phyloP scores from a whole-genome alignment of 2,329 filamentous ascomycete species.

The Blastomyces emzantsi region DNA sequence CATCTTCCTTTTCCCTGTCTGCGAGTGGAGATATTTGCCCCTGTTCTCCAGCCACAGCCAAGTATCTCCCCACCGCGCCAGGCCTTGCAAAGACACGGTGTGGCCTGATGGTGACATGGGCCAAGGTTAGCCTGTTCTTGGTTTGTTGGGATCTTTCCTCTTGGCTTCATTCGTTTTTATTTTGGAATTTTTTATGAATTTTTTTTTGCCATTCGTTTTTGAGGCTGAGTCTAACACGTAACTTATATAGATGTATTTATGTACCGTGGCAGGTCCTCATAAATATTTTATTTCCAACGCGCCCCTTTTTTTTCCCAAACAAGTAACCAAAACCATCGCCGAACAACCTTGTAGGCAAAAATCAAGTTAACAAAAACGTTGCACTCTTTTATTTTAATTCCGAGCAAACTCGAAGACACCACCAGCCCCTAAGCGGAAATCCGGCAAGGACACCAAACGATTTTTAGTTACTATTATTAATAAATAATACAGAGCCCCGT shows the following conservation, averaged over 20 bases:
- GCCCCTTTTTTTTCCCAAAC: not conserved
- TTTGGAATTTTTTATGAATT: not conserved
- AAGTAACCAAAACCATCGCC: not conserved
- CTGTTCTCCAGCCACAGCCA: not conserved
- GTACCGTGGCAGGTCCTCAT: not conserved
- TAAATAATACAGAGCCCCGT: not conserved
- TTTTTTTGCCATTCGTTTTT: not conserved
- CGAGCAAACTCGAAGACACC: not conserved
- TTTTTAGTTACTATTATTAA: not conserved
- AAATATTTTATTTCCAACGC: too few relatives aligned
- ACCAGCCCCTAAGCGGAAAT: not conserved
- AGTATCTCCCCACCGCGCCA: not conserved
- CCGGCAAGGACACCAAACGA: not conserved
- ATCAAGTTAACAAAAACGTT: too few relatives aligned
- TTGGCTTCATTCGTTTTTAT: not conserved
- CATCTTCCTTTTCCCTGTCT: not conserved
- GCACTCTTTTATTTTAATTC: not conserved
- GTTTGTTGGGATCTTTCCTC: not conserved
- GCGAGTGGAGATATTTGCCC: not conserved
- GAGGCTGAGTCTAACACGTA: not conserved
- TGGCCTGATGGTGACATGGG: not conserved
- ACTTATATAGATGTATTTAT: not conserved
- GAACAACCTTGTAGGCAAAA: too few relatives aligned
- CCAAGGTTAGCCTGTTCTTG: not conserved
- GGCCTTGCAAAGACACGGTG: not conserved